These are phyloP conservation scores for Eudorina sp. DNA, from an alignment of 139 green algal species.

Conservation along the genomic window DNA sequence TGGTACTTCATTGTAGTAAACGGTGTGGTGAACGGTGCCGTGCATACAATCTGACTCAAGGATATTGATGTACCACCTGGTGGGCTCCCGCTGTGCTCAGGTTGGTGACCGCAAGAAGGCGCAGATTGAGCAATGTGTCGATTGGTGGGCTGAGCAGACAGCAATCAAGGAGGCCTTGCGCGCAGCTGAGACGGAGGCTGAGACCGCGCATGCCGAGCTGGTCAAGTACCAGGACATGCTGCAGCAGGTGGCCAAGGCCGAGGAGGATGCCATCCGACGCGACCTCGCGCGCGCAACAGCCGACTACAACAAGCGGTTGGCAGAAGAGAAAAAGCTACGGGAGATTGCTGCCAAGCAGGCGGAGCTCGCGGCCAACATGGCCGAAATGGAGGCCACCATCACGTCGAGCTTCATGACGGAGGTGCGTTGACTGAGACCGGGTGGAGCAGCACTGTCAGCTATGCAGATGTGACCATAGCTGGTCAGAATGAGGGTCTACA, in stretches of 20 bases:
- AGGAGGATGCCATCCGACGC: constrained; percentile 51
- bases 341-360: constrained; percentile 51
- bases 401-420: constrained; percentile 64
- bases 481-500: too few species aligned
- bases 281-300: constrained; percentile 48
- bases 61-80: too few species aligned
- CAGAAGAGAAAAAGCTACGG: constrained; percentile 59
- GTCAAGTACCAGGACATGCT: constrained; percentile 62
- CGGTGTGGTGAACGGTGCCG: too few species aligned
- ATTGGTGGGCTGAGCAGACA: constrained; percentile 79
- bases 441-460: too few species aligned
- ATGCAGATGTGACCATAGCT: too few species aligned
- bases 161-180: constrained; percentile 62
- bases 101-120: constrained; percentile 63
- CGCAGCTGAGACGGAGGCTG: constrained; percentile 54
- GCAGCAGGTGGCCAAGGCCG: constrained; percentile 47
- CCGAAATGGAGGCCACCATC: constrained; percentile 63
- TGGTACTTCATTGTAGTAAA: too few species aligned
- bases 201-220: constrained; percentile 64
- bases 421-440: too few species aligned
- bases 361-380: constrained; percentile 65
- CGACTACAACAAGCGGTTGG: constrained; percentile 58
- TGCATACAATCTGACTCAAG: too few species aligned
- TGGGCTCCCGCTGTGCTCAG: too few species aligned
- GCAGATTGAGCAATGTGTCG: constrained; percentile 74